Conservation (phyloP, 2,329 filamentous ascomycete species). For the Neurospora sp. region DNA sequence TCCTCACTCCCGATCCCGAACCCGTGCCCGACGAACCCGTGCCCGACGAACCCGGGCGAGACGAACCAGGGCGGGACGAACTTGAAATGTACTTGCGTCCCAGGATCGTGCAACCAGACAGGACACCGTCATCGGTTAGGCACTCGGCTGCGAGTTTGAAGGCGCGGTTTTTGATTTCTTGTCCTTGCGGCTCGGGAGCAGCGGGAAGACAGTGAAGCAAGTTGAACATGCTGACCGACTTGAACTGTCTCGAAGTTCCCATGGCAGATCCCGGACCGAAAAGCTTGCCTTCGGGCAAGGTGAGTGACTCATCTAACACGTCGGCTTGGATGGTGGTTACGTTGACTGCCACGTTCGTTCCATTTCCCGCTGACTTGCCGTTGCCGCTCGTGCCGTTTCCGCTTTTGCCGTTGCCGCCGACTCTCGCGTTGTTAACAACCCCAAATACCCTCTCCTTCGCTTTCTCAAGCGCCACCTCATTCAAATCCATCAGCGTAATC, state of each 20-base stretch:
- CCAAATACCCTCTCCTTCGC: constrained; percentile 20
- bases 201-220: constrained; percentile 32
- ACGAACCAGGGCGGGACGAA: background rate
- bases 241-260: constrained; percentile 20
- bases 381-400: background rate
- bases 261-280: background rate
- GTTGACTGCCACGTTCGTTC: constrained; percentile 13
- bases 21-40: background rate
- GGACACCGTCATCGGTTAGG: constrained; percentile 25
- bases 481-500: constrained; percentile 29
- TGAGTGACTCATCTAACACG: constrained; percentile 10
- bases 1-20: background rate
- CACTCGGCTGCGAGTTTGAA: constrained; percentile 10
- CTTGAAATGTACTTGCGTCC: constrained; percentile 15
- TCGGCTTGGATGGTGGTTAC: constrained; percentile 26
- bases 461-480: constrained; percentile 21
- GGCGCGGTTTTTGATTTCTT: constrained; percentile 16
- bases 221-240: constrained; percentile 34
- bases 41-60: background rate
- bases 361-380: background rate
- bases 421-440: constrained; percentile 4
- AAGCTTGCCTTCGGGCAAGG: background rate
- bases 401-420: background rate
- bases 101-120: constrained; percentile 29
- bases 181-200: constrained; percentile 1